phyloP scores from a whole-genome alignment of 192 early-diverging fungal genomes.

The Coemansia sp. region DNA sequence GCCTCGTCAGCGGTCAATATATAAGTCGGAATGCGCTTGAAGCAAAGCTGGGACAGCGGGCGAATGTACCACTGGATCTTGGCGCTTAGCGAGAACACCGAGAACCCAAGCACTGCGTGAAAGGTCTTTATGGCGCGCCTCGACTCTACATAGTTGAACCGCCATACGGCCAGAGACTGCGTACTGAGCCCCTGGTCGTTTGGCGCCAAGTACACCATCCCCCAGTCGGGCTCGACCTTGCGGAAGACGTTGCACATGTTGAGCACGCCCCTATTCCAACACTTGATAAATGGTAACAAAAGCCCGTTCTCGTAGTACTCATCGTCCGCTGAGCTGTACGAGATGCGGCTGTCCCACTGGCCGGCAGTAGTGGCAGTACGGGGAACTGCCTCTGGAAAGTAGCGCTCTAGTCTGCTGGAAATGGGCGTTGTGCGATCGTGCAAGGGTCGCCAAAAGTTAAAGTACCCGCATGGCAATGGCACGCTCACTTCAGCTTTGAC shows the following conservation, averaged over 20 bases:
- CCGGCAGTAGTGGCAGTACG: background rate
- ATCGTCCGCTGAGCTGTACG: slow-evolving; percentile 52
- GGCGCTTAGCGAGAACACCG: slow-evolving; percentile 23
- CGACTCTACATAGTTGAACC: slow-evolving; percentile 43
- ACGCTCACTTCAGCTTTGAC: slow-evolving; percentile 23
- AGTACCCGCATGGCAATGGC: slow-evolving; percentile 37
- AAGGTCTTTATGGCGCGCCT: slow-evolving; percentile 16
- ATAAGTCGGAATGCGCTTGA: slow-evolving; percentile 14
- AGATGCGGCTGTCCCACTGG: slow-evolving; percentile 48
- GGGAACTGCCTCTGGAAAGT: slow-evolving; percentile 4
- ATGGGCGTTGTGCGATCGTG: slow-evolving; percentile 23
- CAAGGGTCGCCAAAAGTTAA: slow-evolving; percentile 47
- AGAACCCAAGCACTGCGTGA: slow-evolving; percentile 27
- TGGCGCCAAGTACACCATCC: slow-evolving; percentile 47
- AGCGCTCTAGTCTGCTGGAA: slow-evolving; percentile 20
- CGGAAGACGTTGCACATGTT: slow-evolving; percentile 17
- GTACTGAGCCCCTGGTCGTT: background rate
- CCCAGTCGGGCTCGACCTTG: slow-evolving; percentile 52
- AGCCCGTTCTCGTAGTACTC: slow-evolving; percentile 53
- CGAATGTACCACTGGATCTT: slow-evolving; percentile 44
- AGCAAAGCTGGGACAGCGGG: slow-evolving; percentile 27
- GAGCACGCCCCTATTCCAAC: slow-evolving; percentile 37
- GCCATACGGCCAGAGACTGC: slow-evolving; percentile 27
- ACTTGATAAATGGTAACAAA: slow-evolving; percentile 35
- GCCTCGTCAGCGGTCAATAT: slow-evolving; percentile 24